Percentiles rank a stretch among this genome's conserved stretches.
Evolutionary conservation across 2,329 filamentous ascomycete species (phyloP).

Genomic region (Sphaerulina musiva): DNA sequence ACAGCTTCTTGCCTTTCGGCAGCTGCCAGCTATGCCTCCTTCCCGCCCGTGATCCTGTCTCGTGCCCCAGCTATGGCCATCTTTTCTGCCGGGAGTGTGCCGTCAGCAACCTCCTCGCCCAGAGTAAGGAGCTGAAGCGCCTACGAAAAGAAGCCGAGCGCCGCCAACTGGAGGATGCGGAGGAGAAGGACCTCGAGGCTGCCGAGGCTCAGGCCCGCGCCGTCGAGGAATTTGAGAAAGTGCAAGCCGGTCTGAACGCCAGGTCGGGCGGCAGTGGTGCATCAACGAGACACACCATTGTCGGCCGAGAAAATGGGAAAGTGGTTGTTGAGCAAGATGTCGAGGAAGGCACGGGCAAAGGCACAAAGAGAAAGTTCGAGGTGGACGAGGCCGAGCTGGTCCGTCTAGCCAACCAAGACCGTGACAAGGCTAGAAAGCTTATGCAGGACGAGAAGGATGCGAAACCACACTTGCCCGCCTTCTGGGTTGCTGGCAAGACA

Average conservation of each 20-base stretch:
- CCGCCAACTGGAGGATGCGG: constrained; percentile 55
- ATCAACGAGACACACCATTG: constrained; percentile 41
- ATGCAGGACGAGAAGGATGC: constrained; percentile 57
- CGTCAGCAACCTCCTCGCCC: constrained; percentile 79
- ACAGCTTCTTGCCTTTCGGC: constrained; percentile 87
- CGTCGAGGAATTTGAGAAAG: constrained; percentile 74
- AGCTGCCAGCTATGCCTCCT: constrained; percentile 84
- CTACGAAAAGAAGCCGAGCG: constrained; percentile 58
- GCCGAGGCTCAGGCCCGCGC: constrained; percentile 65
- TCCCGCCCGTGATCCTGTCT: constrained; percentile 71
- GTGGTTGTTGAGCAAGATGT: constrained; percentile 27
- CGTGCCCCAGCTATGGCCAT: constrained; percentile 70
- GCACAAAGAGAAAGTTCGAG: constrained; percentile 67
- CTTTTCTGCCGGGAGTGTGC: constrained; percentile 95
- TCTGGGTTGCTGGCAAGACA: constrained; percentile 86
- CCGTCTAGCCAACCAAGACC: constrained; percentile 63
- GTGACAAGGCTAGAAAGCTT: constrained; percentile 60
- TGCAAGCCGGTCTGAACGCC: constrained; percentile 59
- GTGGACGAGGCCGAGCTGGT: constrained; percentile 70
- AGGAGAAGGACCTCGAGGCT: constrained; percentile 55
- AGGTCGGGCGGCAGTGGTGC: constrained; percentile 33
- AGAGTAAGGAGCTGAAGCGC: constrained; percentile 85
- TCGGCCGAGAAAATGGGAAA: constrained; percentile 36
- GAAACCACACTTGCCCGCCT: constrained; percentile 71
- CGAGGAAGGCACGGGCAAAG: constrained; percentile 32